phyloP scores from a whole-genome alignment of 169 alveolate species.

The Plasmodium chabaudi region DNA sequence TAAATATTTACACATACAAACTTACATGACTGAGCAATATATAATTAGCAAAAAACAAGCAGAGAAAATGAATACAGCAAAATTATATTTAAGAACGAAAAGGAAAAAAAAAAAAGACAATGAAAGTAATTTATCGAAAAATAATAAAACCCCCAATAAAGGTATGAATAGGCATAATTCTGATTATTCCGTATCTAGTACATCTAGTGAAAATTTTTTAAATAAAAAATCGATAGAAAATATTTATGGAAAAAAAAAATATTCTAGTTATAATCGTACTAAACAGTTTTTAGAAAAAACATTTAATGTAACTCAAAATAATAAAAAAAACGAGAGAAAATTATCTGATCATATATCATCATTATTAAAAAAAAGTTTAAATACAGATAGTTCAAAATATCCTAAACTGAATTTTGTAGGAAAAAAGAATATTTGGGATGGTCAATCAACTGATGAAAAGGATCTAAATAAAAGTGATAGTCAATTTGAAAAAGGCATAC shows the following conservation, averaged over 20 bases:
- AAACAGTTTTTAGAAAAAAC: slow-evolving; percentile 57
- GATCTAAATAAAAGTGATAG: too few species aligned
- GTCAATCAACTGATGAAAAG: too few species aligned
- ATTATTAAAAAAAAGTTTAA: slow-evolving; percentile 22
- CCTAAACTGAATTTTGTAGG: too few species aligned
- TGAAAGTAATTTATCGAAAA: neutral
- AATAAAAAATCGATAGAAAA: neutral
- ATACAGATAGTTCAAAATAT: neutral
- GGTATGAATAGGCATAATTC: slow-evolving; percentile 12
- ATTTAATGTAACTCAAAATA: slow-evolving; percentile 13
- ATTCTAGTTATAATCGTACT: slow-evolving; percentile 35
- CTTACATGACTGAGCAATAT: slow-evolving; percentile 68
- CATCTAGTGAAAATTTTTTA: slow-evolving; percentile 8
- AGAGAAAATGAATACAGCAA: slow-evolving; percentile 64
- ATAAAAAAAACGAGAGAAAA: slow-evolving; percentile 42
- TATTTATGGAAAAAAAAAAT: neutral
- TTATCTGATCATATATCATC: slow-evolving; percentile 64
- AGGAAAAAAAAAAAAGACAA: slow-evolving; percentile 38
- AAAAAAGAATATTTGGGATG: too few species aligned
- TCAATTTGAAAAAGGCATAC: too few species aligned
- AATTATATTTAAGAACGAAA: slow-evolving; percentile 27
- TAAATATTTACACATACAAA: slow-evolving; percentile 45
- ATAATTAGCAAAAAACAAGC: slow-evolving; percentile 69
- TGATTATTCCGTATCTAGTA: slow-evolving; percentile 10
- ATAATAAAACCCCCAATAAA: neutral